Conservation (phyloP, 306 rosid species). For the Cucurbita argyrosperma region DNA sequence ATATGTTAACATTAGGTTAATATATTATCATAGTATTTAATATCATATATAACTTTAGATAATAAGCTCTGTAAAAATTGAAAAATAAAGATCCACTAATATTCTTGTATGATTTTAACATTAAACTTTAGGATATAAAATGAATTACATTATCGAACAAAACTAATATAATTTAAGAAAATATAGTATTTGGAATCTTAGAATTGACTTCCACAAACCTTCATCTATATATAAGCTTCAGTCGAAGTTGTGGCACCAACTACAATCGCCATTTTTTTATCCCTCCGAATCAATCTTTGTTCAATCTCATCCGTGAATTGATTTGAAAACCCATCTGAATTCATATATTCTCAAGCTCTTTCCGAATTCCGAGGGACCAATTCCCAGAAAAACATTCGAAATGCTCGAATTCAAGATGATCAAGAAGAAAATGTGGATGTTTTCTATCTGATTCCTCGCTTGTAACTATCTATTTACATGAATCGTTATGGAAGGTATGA, state of each 20-base stretch:
- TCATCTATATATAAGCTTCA: background rate
- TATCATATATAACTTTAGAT: background rate
- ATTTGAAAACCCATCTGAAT: background rate
- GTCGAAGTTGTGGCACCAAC: background rate
- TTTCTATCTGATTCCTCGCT: background rate
- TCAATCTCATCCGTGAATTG: background rate
- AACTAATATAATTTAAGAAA: background rate
- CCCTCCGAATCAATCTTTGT: no score
- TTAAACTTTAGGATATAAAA: background rate
- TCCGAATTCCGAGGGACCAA: background rate
- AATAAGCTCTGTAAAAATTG: background rate
- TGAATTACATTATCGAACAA: background rate
- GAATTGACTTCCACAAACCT: background rate
- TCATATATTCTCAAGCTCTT: background rate
- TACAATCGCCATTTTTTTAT: background rate
- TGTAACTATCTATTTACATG: background rate
- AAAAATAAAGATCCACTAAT: no score
- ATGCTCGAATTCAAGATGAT: conserved; percentile 3
- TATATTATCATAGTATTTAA: background rate
- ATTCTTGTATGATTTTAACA: background rate
- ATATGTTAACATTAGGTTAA: background rate
- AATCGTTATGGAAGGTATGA: conserved; percentile 5
- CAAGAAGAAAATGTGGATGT: conserved; percentile 5
- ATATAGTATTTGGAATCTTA: background rate
- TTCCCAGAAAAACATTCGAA: background rate